phyloP scores from a whole-genome alignment of 1,139 yeast genomes.

The Lodderomyces pseudojiufengensis region DNA sequence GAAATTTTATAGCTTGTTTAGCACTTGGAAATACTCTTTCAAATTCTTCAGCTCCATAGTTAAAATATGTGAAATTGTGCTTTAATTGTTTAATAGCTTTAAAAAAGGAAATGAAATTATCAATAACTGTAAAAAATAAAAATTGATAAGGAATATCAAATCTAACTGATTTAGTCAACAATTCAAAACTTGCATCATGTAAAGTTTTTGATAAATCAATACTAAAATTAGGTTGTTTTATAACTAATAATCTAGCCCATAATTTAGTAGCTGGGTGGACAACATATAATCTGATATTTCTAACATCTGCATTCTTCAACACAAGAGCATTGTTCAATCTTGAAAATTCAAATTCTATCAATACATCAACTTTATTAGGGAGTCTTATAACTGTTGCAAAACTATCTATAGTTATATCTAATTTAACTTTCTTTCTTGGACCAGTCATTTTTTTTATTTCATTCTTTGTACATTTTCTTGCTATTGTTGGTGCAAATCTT shows the following conservation, averaged over 20 bases:
- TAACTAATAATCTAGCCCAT: slow-evolving; percentile 40
- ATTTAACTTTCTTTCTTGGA: slow-evolving; percentile 20
- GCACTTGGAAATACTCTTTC: slow-evolving; percentile 34
- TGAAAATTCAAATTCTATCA: slow-evolving; percentile 48
- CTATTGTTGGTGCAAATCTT: slow-evolving; percentile 34
- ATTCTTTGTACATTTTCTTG: slow-evolving; percentile 25
- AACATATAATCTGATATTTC: slow-evolving; percentile 46
- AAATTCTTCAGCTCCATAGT: slow-evolving; percentile 35
- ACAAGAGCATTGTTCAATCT: slow-evolving; percentile 26
- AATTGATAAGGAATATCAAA: slow-evolving; percentile 57
- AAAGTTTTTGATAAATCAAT: slow-evolving; percentile 21
- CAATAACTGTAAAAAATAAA: slow-evolving; percentile 62
- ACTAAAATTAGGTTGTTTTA: slow-evolving; percentile 35
- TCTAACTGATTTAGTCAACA: slow-evolving; percentile 28
- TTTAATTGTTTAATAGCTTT: slow-evolving; percentile 58
- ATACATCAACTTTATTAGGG: slow-evolving; percentile 49
- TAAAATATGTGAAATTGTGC: slow-evolving; percentile 45
- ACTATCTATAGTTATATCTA: slow-evolving; percentile 38
- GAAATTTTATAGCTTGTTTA: slow-evolving; percentile 27
- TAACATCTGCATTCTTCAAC: slow-evolving; percentile 28
- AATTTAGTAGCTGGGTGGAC: slow-evolving; percentile 51
- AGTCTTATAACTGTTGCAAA: slow-evolving; percentile 44
- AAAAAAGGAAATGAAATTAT: slow-evolving; percentile 56
- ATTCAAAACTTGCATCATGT: slow-evolving; percentile 18
- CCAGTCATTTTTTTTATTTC: slow-evolving; percentile 25